Percentiles rank a stretch among this genome's conserved stretches.
Conservation (phyloP, 192 early-diverging fungal genomes). For the Geranomyces michiganensis region DNA sequence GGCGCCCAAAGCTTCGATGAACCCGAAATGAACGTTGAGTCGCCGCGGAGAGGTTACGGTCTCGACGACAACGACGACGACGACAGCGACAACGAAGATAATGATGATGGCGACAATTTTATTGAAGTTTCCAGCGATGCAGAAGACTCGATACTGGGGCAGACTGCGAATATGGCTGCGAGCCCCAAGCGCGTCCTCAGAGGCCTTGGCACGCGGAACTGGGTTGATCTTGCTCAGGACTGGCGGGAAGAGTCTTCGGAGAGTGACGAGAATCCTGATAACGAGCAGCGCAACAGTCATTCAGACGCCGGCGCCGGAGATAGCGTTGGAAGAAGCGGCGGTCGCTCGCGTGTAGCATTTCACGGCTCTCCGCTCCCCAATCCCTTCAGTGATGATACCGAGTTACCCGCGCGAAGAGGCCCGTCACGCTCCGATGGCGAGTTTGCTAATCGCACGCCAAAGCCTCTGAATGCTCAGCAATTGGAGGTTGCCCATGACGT, state of each 20-base stretch:
- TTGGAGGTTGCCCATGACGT: conserved; percentile 34
- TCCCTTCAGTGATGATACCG: too few relatives aligned
- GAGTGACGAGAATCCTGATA: too few relatives aligned
- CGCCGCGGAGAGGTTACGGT: neutral
- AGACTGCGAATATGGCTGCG: too few relatives aligned
- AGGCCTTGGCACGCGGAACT: neutral
- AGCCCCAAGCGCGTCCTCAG: too few relatives aligned
- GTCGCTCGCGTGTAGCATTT: too few relatives aligned
- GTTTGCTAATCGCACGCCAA: neutral
- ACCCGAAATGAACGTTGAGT: conserved; percentile 10
- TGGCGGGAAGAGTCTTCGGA: neutral
- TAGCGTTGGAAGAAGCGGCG: too few relatives aligned
- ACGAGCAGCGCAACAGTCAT: too few relatives aligned
- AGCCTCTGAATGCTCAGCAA: conserved; percentile 17
- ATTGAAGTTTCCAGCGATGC: neutral
- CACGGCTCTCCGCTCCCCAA: too few relatives aligned
- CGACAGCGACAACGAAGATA: conserved; percentile 33
- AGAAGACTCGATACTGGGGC: neutral
- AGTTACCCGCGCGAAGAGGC: too few relatives aligned
- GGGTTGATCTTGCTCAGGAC: neutral
- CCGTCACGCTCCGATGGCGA: neutral
- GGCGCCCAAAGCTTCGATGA: conserved; percentile 2
- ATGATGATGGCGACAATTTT: conserved; percentile 40
- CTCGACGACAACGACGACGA: neutral
- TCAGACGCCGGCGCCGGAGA: too few relatives aligned